phyloP scores from a whole-genome alignment of 495 filamentous ascomycete genomes.

The Lophiotrema nucula region DNA sequence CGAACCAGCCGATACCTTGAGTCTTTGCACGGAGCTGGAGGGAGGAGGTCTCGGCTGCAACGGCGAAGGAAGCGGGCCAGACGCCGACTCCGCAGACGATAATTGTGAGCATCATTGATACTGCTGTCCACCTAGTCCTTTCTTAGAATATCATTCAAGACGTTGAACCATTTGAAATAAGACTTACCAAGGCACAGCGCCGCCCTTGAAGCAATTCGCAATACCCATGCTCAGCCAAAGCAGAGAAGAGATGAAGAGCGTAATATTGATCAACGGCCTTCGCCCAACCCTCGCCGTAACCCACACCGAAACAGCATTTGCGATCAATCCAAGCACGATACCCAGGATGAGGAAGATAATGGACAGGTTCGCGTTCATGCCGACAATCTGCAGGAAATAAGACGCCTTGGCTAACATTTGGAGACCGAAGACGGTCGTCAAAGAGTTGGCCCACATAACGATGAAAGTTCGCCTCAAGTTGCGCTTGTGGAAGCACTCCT shows the following conservation, averaged over 20 bases:
- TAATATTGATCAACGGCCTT: constrained; percentile 5
- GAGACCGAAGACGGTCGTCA: constrained; percentile 19
- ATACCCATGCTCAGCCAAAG: constrained; percentile 17
- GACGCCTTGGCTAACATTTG: constrained; percentile 15
- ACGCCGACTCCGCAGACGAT: constrained; percentile 16
- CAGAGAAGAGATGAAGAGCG: neutral
- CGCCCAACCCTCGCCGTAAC: constrained; percentile 8
- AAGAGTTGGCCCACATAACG: constrained; percentile 20
- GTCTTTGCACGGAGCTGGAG: constrained; percentile 26
- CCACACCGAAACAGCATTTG: constrained; percentile 19
- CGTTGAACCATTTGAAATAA: neutral
- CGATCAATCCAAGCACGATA: constrained; percentile 18
- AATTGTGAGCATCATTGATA: constrained; percentile 23
- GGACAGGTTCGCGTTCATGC: constrained; percentile 16
- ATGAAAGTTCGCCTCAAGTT: constrained; percentile 23
- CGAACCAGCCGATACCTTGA: constrained; percentile 25
- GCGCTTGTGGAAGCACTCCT: constrained; percentile 16
- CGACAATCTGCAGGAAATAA: constrained; percentile 27
- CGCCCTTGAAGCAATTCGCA: constrained; percentile 18
- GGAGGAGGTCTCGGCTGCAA: constrained; percentile 22
- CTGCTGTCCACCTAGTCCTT: constrained; percentile 11
- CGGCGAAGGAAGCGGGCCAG: constrained; percentile 25
- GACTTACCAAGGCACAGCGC: constrained; percentile 16
- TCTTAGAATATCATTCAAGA: neutral
- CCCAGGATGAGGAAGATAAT: constrained; percentile 27